A percentile compares a stretch with the other conserved stretches of the same genome.
phyloP scores from a whole-genome alignment of 139 green algal species.

The Chlamydomonas schloesseri region DNA sequence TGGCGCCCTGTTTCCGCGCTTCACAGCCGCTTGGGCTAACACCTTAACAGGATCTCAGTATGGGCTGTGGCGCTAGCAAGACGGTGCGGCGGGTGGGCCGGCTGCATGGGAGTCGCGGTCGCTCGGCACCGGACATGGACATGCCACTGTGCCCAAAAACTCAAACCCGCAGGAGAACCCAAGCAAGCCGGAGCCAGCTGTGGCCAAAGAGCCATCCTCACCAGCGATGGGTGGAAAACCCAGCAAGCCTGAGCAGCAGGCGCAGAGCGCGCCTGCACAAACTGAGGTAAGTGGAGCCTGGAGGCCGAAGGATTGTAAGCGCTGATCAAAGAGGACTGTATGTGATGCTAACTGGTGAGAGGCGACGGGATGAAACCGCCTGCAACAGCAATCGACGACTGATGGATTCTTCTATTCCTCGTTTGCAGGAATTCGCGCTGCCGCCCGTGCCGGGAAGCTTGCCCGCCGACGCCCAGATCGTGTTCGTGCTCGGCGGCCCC shows the following conservation, averaged over 20 bases:
- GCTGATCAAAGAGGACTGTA: background rate
- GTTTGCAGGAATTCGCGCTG: conserved; percentile 41
- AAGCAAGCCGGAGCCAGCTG: background rate
- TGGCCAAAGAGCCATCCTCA: background rate
- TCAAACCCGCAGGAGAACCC: background rate
- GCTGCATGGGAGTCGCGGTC: background rate
- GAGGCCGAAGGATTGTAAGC: background rate
- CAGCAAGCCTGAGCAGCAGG: background rate
- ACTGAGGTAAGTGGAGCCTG: background rate
- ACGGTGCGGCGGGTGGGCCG: background rate
- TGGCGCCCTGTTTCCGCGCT: too few relatives aligned
- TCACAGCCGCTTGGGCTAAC: background rate
- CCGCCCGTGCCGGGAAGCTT: conserved; percentile 45
- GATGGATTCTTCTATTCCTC: background rate
- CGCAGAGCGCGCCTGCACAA: background rate
- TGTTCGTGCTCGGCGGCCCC: conserved; percentile 67
- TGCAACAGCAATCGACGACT: background rate
- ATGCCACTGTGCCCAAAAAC: too few relatives aligned
- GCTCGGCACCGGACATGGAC: too few relatives aligned
- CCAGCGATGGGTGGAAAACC: too few relatives aligned
- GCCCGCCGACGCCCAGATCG: conserved; percentile 49
- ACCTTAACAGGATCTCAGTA: background rate
- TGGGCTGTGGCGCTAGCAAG: conserved; percentile 33
- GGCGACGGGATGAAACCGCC: too few relatives aligned
- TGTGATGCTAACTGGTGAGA: too few relatives aligned